phyloP scores from a whole-genome alignment of 257 asterid species.

The Solanum peruvianum region DNA sequence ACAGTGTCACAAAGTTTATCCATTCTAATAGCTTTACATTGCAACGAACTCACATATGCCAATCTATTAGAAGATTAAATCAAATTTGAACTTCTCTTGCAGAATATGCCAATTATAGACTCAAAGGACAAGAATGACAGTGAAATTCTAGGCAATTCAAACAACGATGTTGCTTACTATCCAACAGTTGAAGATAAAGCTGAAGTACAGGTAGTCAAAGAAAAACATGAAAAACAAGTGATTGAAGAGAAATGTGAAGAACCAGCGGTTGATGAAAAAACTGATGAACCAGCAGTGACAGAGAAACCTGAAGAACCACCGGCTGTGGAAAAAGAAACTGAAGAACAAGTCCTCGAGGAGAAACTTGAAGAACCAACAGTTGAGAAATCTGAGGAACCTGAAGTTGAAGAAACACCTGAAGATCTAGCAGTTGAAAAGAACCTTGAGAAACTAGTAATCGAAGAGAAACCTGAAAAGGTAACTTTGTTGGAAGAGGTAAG shows the following conservation, averaged over 20 bases:
- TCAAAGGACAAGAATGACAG: background rate
- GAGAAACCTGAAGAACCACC: background rate
- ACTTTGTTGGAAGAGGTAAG: background rate
- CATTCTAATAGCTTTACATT: background rate
- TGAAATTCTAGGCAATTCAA: background rate
- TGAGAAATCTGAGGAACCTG: background rate
- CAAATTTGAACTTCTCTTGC: background rate
- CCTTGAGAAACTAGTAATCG: background rate
- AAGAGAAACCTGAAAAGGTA: background rate
- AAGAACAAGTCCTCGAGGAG: background rate
- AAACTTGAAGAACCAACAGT: background rate
- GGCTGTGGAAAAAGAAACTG: background rate
- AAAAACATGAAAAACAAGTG: background rate
- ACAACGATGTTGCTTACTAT: background rate
- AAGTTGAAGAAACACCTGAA: background rate
- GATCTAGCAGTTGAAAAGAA: background rate
- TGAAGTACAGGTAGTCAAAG: background rate
- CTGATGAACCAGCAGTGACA: background rate
- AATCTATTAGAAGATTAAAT: background rate
- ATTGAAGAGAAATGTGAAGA: background rate
- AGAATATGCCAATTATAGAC: background rate
- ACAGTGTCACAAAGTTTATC: background rate
- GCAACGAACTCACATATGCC: background rate
- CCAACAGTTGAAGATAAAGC: background rate
- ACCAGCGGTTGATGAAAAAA: background rate